Percentiles rank a stretch among this genome's conserved stretches.
These are phyloP conservation scores for Claviceps sp. DNA, from an alignment of 2,329 filamentous ascomycete species.

Conservation along the genomic window DNA sequence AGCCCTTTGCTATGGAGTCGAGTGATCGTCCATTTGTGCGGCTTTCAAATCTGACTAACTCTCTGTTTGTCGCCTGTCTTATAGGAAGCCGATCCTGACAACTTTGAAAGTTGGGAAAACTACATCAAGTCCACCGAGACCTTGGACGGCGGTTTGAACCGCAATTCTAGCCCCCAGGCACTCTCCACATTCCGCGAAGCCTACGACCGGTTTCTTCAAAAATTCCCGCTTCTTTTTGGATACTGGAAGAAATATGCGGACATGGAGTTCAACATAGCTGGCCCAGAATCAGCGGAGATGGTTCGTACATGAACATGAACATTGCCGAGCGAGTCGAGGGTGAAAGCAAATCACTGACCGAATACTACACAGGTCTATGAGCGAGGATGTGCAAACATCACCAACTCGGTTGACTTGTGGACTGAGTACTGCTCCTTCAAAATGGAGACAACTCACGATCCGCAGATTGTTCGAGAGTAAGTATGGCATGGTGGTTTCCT, in stretches of 20 bases:
- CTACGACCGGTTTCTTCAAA: constrained; percentile 85
- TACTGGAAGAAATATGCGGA: constrained; percentile 99
- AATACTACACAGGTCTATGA: constrained; percentile 61
- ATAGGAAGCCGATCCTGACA: constrained; percentile 62
- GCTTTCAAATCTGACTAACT: background rate
- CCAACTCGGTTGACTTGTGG: constrained; percentile 92
- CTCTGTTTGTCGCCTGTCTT: constrained; percentile 4
- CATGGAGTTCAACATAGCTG: constrained; percentile 90
- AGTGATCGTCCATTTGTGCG: background rate
- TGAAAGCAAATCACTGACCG: background rate
- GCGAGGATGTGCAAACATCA: constrained; percentile 83
- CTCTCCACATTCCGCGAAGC: constrained; percentile 75
- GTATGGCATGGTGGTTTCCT: constrained; percentile 54
- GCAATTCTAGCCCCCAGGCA: constrained; percentile 90
- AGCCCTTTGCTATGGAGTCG: background rate
- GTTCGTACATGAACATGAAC: constrained; percentile 33
- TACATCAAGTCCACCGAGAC: constrained; percentile 70
- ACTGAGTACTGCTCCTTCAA: constrained; percentile 96
- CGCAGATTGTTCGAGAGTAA: constrained; percentile 98
- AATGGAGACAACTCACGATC: constrained; percentile 90
- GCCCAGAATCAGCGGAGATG: constrained; percentile 95
- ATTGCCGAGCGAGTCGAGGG: background rate
- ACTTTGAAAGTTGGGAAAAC: constrained; percentile 91
- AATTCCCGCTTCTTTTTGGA: constrained; percentile 89
- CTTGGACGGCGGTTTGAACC: constrained; percentile 85